A percentile compares a stretch with the other conserved stretches of the same genome.
phyloP scores from a whole-genome alignment of 768 basidiomycete species.

The Termitomyces sp. region DNA sequence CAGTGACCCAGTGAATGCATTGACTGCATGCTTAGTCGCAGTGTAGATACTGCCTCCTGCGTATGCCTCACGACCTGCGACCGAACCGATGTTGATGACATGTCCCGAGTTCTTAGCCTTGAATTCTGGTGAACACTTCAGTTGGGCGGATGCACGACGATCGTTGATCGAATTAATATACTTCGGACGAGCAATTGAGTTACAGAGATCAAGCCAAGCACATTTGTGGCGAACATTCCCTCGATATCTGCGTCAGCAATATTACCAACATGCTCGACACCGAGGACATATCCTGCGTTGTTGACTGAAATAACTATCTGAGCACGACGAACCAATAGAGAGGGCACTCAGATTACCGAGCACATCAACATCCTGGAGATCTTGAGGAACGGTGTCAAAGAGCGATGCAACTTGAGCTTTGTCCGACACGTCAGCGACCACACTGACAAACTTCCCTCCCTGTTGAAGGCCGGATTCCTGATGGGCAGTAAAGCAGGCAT shows the following conservation, averaged over 20 bases:
- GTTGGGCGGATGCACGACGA: neutral
- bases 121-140: constrained; percentile 48
- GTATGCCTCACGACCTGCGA: constrained; percentile 86
- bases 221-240: constrained; percentile 76
- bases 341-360: constrained; percentile 49
- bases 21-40: constrained; percentile 85
- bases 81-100: constrained; percentile 92
- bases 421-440: constrained; percentile 80
- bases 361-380: constrained; percentile 72
- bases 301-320: constrained; percentile 33
- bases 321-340: neutral
- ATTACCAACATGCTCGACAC: constrained; percentile 81
- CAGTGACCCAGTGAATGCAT: constrained; percentile 79
- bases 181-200: constrained; percentile 71
- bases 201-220: constrained; percentile 78
- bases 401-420: constrained; percentile 63
- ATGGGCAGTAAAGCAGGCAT: constrained; percentile 63
- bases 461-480: constrained; percentile 63
- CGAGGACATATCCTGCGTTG: constrained; percentile 85
- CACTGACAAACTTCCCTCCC: constrained; percentile 70
- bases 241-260: constrained; percentile 75
- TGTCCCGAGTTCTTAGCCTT: constrained; percentile 74
- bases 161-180: constrained; percentile 13
- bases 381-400: constrained; percentile 63
- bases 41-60: constrained; percentile 90